phyloP scores from a whole-genome alignment of 257 asterid species.

The Penstemon newberryi region DNA sequence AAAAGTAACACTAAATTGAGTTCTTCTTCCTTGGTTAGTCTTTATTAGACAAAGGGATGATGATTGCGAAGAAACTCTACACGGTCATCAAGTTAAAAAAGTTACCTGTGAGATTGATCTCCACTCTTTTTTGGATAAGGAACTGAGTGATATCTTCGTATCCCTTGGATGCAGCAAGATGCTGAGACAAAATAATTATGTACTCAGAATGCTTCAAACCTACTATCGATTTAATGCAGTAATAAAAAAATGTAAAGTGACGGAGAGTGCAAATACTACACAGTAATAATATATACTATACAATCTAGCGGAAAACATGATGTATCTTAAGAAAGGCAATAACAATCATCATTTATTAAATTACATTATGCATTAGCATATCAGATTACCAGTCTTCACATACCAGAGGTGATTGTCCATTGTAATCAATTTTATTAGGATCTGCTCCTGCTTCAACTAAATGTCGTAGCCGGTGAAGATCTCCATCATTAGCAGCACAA shows the following conservation, averaged over 20 bases:
- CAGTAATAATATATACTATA: background rate
- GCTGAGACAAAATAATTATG: conserved; percentile 39
- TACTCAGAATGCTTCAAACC: background rate
- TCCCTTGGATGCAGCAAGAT: conserved; percentile 68
- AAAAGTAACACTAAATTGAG: background rate
- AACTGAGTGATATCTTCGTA: conserved; percentile 46
- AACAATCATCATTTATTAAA: background rate
- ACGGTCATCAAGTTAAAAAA: background rate
- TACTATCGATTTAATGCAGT: background rate
- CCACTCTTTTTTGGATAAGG: conserved; percentile 49
- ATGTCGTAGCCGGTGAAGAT: conserved; percentile 43
- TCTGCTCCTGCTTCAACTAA: conserved; percentile 66
- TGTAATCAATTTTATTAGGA: conserved; percentile 55
- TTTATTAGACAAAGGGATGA: background rate
- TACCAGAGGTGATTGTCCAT: conserved; percentile 74
- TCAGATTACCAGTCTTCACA: background rate
- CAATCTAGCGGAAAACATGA: background rate
- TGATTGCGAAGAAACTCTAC: background rate
- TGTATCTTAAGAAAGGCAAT: background rate
- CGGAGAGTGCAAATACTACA: background rate
- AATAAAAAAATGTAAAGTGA: background rate
- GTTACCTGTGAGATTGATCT: conserved; percentile 49
- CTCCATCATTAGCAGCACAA: conserved; percentile 70
- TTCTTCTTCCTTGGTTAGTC: background rate
- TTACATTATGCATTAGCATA: background rate